Base-by-base conservation (phyloP, 768 basidiomycete genomes). In the Cystobasidium tubakii region DNA sequence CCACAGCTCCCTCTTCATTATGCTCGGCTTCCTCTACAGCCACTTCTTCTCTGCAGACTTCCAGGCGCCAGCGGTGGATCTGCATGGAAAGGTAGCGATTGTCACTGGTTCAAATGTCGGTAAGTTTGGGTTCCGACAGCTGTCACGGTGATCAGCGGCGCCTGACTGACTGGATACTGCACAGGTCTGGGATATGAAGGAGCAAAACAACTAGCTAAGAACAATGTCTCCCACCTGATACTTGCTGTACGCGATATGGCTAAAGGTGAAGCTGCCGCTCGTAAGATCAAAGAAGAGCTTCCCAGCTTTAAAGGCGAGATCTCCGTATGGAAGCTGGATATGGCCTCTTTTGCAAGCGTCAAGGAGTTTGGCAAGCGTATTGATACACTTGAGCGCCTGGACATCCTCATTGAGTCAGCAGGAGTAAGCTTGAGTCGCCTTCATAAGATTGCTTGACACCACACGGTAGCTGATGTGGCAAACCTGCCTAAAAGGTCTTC, bases 141-240 rank as follows among this genome's bases (percentile, higher is more conserved):
- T 42, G 19, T 15, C 63, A 43, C 9, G 33, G 10, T 43, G 34
- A 39, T 39, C 39, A 39, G 39, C 39, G 7, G 7, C 39, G 39
- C 15, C 63, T 27, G 39, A 25, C 2, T 60, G 3, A 36, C 33
- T 65, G 4, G 15, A 39, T 39, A 39, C 39, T 39, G 39, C 23
- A 65, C 36, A 65, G 63, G 43, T 21, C 34, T 65, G 10, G 63
- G 63, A 17, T 65, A 65, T 23, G 63, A 65, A 65, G 63, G 36
- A 2, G 63, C 63, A 46, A 39, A 42, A 19, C 63, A 65, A 39
- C 43, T 33, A 17, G 57, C 63, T 23, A 27, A 46, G 36, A 15
- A 21, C 13, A 62, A 62, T 29, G 31, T 39, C 15, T 12, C 19
- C n/a, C 15, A 39, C 19, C 57, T 62, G 6, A 62, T 62, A 3